Evolutionary conservation across 352 stramenopile species (phyloP).

Genomic region (Pythium rhizo-oryzae): DNA sequence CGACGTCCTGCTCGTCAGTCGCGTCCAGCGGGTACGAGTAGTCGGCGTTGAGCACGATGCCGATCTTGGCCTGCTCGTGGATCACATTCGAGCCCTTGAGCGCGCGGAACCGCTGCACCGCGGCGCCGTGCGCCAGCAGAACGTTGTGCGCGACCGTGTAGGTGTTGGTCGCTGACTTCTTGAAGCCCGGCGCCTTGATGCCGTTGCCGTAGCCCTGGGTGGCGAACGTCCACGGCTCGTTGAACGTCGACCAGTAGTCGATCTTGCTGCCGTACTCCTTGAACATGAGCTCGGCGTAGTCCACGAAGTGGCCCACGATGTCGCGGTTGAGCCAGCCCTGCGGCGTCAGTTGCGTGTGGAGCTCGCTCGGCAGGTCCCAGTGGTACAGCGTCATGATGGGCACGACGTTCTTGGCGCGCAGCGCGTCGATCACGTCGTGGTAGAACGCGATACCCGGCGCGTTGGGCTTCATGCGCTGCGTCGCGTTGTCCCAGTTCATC

Average conservation of each 20-base stretch:
- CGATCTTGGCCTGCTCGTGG: constrained; percentile 73
- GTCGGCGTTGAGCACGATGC: constrained; percentile 91
- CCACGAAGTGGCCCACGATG: constrained; percentile 72
- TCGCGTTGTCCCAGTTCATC: constrained; percentile 71
- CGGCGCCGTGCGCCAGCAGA: constrained; percentile 87
- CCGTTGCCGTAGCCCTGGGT: constrained; percentile 86
- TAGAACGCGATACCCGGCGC: constrained; percentile 92
- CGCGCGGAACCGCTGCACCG: constrained; percentile 84
- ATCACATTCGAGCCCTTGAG: too few relatives aligned
- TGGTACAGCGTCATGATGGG: constrained; percentile 97
- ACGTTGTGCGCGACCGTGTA: constrained; percentile 88
- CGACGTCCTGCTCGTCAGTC: constrained; percentile 38
- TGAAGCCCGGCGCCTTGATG: constrained; percentile 35
- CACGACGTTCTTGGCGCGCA: constrained; percentile 76
- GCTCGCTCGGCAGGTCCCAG: constrained; percentile 92
- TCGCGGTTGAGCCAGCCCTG: constrained; percentile 69
- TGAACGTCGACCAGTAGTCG: constrained; percentile 95
- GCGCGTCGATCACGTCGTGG: constrained; percentile 88
- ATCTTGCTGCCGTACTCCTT: constrained; percentile 90
- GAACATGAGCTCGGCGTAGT: constrained; percentile 93
- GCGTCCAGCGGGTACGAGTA: constrained; percentile 74
- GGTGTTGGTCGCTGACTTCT: constrained; percentile 41
- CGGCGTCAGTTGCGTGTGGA: constrained; percentile 81
- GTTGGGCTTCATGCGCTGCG: constrained; percentile 74
- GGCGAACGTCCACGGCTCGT: constrained; percentile 91